Base-by-base conservation (phyloP, 257 asterid species). In the Coffea canephora region DNA sequence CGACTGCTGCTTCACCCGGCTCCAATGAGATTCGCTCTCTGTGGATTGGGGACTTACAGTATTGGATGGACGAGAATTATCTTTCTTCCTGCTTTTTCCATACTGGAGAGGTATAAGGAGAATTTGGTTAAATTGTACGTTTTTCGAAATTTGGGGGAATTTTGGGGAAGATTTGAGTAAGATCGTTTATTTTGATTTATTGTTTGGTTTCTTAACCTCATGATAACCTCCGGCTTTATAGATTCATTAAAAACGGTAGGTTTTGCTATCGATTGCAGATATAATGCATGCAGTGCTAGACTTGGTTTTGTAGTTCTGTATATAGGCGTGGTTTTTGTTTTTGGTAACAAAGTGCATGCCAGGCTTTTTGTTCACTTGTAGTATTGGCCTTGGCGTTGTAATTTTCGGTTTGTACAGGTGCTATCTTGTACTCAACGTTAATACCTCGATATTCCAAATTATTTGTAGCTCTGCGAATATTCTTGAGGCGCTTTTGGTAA, bases 1-100 rank as follows among this genome's bases (percentile, higher is more conserved):
- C 45, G 46, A 59, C 72, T 62, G 71, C 57, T 9, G 84, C 74
- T 73, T 82, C 80, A 18, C 73, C 81, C 2, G 75, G 86, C 43
- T 64, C 91, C 15, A 86, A 89, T 19, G 98, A 93, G 88, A 74
- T 92, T 79, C 89, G 94, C 59, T 84, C 95, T 57, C 92, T 93
- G 19, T 93, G 98, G 98, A 89, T 93, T 85, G 98, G 98, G 52
- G 97, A 93, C 77, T 92, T 93, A 80, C 97, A 91, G 92, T 87
- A 82, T 82, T 93, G 96, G 96, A 93, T 93, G 98, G 98, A 93
- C 75, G 98, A 93, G 87, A 88, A 72, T 84, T 93, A 90, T 79
- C 91, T 93, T 54, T 76, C 80, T 43, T 77, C 74, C 65, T 90
- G 94, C 82, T 90, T 93, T 82, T 84, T 72, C 80, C 92, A 85